phyloP scores from a whole-genome alignment of 1,139 yeast genomes.

The Lodderomyces jiufengensis region DNA sequence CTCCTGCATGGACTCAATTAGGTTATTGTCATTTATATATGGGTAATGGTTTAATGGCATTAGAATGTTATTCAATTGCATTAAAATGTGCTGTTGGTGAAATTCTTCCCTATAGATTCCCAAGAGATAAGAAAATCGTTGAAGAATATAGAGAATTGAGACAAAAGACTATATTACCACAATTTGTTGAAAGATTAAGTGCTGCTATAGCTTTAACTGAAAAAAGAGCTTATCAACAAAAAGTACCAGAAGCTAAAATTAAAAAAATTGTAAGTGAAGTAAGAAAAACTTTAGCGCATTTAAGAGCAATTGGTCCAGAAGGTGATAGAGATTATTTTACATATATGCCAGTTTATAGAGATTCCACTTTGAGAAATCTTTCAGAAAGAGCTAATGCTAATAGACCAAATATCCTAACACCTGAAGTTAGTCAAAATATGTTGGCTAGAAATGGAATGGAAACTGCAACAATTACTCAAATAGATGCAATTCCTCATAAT shows the following conservation, averaged over 20 bases:
- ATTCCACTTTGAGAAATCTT: conserved; percentile 24
- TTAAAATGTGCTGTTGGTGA: conserved; percentile 32
- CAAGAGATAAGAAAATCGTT: conserved; percentile 14
- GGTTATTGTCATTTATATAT: conserved; percentile 45
- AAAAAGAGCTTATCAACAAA: conserved; percentile 39
- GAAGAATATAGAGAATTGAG: conserved; percentile 23
- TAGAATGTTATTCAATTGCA: conserved; percentile 34
- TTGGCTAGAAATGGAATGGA: conserved; percentile 29
- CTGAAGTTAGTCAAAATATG: conserved; percentile 38
- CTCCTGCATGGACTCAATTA: conserved; percentile 47
- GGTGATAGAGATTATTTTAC: conserved; percentile 28
- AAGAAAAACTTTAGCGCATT: conserved; percentile 24
- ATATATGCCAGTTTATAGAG: conserved; percentile 27
- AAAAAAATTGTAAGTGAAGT: conserved; percentile 24
- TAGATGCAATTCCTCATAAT: conserved; percentile 8
- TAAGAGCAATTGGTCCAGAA: conserved; percentile 23
- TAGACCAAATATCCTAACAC: conserved; percentile 38
- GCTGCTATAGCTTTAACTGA: conserved; percentile 38
- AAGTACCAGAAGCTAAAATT: conserved; percentile 23
- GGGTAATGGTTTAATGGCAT: conserved; percentile 35
- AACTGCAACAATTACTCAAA: conserved; percentile 19
- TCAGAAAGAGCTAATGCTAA: conserved; percentile 33
- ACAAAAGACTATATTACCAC: conserved; percentile 31
- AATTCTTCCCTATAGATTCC: conserved; percentile 26
- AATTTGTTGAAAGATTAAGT: conserved; percentile 36